phyloP scores from a whole-genome alignment of 768 basidiomycete genomes.

The Agrocybe pediades region DNA sequence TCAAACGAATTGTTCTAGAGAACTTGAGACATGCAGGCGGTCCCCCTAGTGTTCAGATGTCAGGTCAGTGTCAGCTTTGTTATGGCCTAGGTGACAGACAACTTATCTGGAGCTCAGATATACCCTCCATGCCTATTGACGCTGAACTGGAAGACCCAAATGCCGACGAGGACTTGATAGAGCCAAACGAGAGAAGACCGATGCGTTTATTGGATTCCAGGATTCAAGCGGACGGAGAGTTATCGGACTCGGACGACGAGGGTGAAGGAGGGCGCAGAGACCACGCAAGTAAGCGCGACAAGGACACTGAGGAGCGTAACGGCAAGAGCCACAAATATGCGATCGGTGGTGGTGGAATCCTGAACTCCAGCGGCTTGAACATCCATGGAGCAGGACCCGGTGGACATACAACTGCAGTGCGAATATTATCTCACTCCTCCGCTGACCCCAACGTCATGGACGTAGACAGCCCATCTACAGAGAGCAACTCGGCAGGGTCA shows the following conservation, averaged over 20 bases:
- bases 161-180: constrained; percentile 81
- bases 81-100: background rate
- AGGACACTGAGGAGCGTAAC: constrained; percentile 47
- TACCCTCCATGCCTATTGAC: constrained; percentile 85
- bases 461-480: constrained; percentile 40
- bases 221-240: constrained; percentile 82
- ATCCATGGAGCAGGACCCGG: constrained; percentile 80
- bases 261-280: constrained; percentile 85
- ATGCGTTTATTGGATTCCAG: constrained; percentile 78
- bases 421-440: constrained; percentile 37
- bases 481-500: constrained; percentile 21
- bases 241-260: constrained; percentile 98
- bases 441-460: constrained; percentile 39
- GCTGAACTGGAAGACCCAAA: constrained; percentile 79
- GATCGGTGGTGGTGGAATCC: constrained; percentile 68
- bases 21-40: constrained; percentile 84
- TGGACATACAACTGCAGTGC: constrained; percentile 58
- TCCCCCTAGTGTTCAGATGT: constrained; percentile 92
- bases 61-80: constrained; percentile 48
- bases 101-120: constrained; percentile 48
- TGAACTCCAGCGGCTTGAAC: constrained; percentile 59
- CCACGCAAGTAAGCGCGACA: constrained; percentile 58
- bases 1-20: constrained; percentile 90
- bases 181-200: constrained; percentile 76
- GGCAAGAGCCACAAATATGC: constrained; percentile 58